These are phyloP conservation scores for Trametes villosa DNA, from an alignment of 768 basidiomycete species.

Conservation along the genomic window DNA sequence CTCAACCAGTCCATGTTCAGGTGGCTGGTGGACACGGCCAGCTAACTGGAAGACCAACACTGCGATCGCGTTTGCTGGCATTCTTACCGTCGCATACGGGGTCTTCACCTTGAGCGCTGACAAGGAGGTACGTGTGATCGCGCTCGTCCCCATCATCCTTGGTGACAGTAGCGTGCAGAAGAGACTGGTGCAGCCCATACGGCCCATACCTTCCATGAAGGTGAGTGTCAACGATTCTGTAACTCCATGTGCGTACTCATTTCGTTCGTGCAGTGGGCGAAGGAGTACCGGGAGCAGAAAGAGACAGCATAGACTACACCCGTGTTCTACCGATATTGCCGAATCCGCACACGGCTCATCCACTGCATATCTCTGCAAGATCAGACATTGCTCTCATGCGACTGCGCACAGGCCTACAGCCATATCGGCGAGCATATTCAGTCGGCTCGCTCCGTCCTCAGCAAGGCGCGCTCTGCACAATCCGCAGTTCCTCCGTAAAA, in stretches of 20 bases:
- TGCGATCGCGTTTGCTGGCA: conserved; percentile 68
- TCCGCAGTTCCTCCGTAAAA: neutral
- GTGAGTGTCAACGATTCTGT: conserved; percentile 45
- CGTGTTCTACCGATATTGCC: neutral
- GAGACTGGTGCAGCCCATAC: conserved; percentile 60
- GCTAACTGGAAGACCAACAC: conserved; percentile 91
- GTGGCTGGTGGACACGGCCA: conserved; percentile 96
- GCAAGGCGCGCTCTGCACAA: neutral
- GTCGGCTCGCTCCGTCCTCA: neutral
- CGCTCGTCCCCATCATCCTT: neutral
- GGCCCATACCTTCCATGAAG: conserved; percentile 79
- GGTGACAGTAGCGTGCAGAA: conserved; percentile 42
- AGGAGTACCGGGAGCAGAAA: conserved; percentile 47
- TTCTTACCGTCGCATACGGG: conserved; percentile 65
- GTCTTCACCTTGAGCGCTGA: conserved; percentile 77
- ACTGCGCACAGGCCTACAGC: neutral
- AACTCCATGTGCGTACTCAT: neutral
- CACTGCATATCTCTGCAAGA: neutral
- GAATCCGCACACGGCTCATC: neutral
- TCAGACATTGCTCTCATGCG: neutral
- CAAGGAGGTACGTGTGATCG: conserved; percentile 64
- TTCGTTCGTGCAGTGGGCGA: conserved; percentile 48
- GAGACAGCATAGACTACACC: neutral
- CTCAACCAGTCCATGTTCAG: conserved; percentile 41
- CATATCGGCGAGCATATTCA: neutral